Base-by-base conservation (phyloP, 176 grass and related monocot genomes). In the Lolium perenne region DNA sequence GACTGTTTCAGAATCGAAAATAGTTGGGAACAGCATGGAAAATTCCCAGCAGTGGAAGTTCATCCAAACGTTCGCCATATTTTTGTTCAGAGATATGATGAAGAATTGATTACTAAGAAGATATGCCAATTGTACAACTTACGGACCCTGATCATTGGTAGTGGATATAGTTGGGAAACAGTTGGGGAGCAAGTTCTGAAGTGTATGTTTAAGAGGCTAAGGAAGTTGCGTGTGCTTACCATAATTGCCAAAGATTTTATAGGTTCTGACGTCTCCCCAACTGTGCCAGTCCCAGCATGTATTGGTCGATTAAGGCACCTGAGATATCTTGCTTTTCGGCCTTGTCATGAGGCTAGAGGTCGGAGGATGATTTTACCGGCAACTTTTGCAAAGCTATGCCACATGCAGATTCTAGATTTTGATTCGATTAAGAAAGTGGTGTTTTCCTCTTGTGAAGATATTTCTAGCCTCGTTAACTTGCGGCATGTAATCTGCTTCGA, bases 281-380 rank as follows among this genome's bases (percentile, higher is more conserved):
- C 10, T 13, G 46, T 48, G 46, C 1, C 7, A 65, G 5, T 91
- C 22, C 71, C 78, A 67, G 46, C 51, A 56, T 81, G 71, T 29
- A 82, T 90, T 25, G 84, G 62, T 17, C 63, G 79, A 17, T 64
- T 86, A 49, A 90, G 74, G 47, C 79, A 86, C 55, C 61, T 90
- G 3, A 77, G 84, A 1, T 79, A 87, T 47, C 51, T 54, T 54
- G 51, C 15, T 54, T 54, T 54, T 54, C 15, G 15, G 13, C 0
- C 8, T 35, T 29, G 26, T 6, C 0, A 69, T 32, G 26, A 29
- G 26, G 41, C 1, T 38, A 21, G 13, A 15, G 0, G 1, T 1
- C 10, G 1, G 1, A 26, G 50, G 10, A 5, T 51, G 17, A 14
- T 74, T 71, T 38, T 91, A 8, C 89, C 89, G 7, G 38, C 64